These are phyloP conservation scores for Annulohypoxylon bovei DNA, from an alignment of 495 filamentous ascomycete species.

Conservation along the genomic window DNA sequence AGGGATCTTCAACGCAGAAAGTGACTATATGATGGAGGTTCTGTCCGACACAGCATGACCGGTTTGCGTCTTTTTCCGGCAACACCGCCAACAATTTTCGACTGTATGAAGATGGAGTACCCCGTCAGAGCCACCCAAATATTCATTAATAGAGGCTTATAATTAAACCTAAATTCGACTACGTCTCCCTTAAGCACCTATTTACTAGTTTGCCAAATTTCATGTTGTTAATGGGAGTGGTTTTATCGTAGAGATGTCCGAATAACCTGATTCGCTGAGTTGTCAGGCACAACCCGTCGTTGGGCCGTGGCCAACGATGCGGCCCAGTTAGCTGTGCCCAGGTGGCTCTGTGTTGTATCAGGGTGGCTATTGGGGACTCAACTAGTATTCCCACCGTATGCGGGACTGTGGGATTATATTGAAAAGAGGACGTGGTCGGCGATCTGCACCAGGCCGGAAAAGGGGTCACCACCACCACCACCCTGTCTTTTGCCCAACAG, in stretches of 20 bases:
- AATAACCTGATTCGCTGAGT: conserved; percentile 36
- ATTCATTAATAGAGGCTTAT: conserved; percentile 20
- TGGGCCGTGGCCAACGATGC: conserved; percentile 29
- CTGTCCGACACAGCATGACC: background rate
- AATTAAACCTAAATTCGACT: background rate
- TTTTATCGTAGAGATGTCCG: conserved; percentile 14
- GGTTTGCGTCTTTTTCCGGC: background rate
- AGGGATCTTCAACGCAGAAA: background rate
- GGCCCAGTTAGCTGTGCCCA: conserved; percentile 36
- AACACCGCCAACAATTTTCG: background rate
- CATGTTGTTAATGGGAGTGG: conserved; percentile 10
- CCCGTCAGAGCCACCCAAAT: background rate
- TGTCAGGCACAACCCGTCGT: conserved; percentile 38
- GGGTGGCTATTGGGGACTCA: conserved; percentile 10
- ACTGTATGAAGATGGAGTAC: background rate
- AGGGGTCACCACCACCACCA: conserved; percentile 29
- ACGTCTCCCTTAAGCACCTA: background rate
- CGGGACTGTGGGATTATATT: conserved; percentile 30
- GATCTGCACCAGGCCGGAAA: conserved; percentile 34
- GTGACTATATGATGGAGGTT: background rate
- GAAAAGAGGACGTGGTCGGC: conserved; percentile 38
- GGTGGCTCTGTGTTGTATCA: conserved; percentile 19
- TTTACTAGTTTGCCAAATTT: conserved; percentile 7
- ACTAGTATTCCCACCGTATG: conserved; percentile 16
- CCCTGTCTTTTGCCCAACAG: conserved; percentile 16